These are phyloP conservation scores for Phanerochaete sordida DNA, from an alignment of 768 basidiomycete genomes.

Conservation along the genomic window DNA sequence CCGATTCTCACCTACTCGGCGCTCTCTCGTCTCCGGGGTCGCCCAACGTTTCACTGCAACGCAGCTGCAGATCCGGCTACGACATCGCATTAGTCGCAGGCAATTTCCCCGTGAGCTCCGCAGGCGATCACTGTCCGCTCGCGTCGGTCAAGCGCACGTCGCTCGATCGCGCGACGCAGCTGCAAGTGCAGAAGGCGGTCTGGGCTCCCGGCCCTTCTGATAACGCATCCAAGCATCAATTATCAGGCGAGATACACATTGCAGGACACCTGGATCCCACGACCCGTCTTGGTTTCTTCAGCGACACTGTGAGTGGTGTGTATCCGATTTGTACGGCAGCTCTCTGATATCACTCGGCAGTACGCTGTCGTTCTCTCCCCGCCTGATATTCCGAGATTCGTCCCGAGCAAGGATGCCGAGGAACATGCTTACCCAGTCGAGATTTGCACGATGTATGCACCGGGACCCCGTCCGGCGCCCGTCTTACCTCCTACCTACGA, in stretches of 20 bases:
- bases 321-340: not conserved
- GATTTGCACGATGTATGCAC: constrained; percentile 10
- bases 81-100: not conserved
- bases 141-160: not conserved
- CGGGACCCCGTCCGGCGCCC: constrained; percentile 8
- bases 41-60: not conserved
- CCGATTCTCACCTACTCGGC: constrained; percentile 5
- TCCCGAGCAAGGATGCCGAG: not conserved
- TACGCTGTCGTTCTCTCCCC: constrained; percentile 9
- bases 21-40: not conserved
- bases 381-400: constrained; percentile 2
- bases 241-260: constrained; percentile 8
- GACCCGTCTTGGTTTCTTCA: not conserved
- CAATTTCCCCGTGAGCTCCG: not conserved
- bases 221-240: not conserved
- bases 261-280: not conserved
- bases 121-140: not conserved
- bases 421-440: constrained; percentile 4
- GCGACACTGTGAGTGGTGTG: not conserved
- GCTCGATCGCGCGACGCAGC: not conserved
- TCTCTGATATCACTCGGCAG: not conserved
- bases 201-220: not conserved
- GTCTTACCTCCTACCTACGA: constrained; percentile 8
- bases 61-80: not conserved
- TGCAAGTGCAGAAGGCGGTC: not conserved